Evolutionary conservation across 1,284 basidiomycete species (phyloP).

Genomic region (Sporisorium iseilematis-ciliati): DNA sequence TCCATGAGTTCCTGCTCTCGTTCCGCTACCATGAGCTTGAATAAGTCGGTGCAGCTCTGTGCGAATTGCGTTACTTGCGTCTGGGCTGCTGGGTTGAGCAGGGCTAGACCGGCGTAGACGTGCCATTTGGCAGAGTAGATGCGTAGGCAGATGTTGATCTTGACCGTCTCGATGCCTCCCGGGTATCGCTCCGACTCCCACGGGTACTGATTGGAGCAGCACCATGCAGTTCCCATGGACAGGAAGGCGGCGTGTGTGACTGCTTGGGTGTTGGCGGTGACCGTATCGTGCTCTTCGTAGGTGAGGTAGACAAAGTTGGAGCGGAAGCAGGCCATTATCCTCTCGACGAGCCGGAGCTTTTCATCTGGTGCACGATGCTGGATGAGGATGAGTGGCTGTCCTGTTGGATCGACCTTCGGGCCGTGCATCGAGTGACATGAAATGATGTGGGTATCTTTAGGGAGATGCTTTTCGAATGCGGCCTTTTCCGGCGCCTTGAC

Average conservation of each 20-base stretch:
- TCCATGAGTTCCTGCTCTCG: slow-evolving; percentile 74
- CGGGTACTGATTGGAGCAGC: slow-evolving; percentile 81
- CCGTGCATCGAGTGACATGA: slow-evolving; percentile 96
- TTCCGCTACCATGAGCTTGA: slow-evolving; percentile 94
- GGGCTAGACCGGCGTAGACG: slow-evolving; percentile 96
- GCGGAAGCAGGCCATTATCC: slow-evolving; percentile 84
- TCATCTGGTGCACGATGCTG: slow-evolving; percentile 84
- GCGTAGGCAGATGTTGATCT: slow-evolving; percentile 90
- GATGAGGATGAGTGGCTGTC: slow-evolving; percentile 94
- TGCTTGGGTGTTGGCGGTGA: slow-evolving; percentile 98
- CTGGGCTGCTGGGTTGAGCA: slow-evolving; percentile 92
- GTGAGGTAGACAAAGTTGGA: slow-evolving; percentile 87
- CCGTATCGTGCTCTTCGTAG: slow-evolving; percentile 94
- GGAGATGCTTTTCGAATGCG: slow-evolving; percentile 91
- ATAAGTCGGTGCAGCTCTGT: slow-evolving; percentile 85
- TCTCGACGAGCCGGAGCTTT: slow-evolving; percentile 83
- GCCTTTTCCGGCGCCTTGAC: slow-evolving; percentile 93
- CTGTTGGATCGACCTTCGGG: slow-evolving; percentile 88
- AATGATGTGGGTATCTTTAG: slow-evolving; percentile 86
- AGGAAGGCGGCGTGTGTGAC: slow-evolving; percentile 98
- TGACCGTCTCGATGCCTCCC: slow-evolving; percentile 97
- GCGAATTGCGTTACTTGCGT: slow-evolving; percentile 89
- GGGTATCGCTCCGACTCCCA: slow-evolving; percentile 95
- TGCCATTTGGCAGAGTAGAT: slow-evolving; percentile 99
- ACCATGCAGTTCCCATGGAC: slow-evolving; percentile 98